Conservation (phyloP, 2,329 filamentous ascomycete species). For the Coniochaeta prunicola region DNA sequence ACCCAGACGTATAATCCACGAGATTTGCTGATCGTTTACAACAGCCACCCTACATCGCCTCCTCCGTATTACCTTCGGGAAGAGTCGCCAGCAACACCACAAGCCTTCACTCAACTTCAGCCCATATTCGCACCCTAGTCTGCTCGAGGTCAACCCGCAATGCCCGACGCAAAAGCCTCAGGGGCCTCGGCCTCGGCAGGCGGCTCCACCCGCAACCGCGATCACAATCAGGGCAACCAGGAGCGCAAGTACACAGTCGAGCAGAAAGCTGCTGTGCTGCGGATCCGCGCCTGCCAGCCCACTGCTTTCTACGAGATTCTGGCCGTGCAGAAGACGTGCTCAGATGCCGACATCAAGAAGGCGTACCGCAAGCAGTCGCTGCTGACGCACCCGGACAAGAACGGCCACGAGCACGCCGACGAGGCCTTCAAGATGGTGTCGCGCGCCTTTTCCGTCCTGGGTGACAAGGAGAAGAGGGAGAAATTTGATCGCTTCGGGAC, state of each 20-base stretch:
- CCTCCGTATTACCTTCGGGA: neutral
- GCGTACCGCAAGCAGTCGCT: conserved; percentile 92
- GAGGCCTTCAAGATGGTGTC: conserved; percentile 99
- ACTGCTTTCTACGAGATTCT: conserved; percentile 97
- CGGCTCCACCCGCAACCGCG: conserved; percentile 40
- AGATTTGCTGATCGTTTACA: neutral
- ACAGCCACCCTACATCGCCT: neutral
- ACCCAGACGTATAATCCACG: neutral
- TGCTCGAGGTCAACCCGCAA: conserved; percentile 12
- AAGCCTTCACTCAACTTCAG: neutral
- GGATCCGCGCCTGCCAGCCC: conserved; percentile 74
- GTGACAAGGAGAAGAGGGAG: conserved; percentile 85
- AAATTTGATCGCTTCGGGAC: conserved; percentile 85
- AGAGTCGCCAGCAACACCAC: neutral
- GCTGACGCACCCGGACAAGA: conserved; percentile 97
- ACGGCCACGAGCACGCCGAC: conserved; percentile 89
- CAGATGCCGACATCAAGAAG: conserved; percentile 89
- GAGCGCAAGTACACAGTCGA: conserved; percentile 76
- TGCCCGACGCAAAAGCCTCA: conserved; percentile 45
- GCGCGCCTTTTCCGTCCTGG: conserved; percentile 85
- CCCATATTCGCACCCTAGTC: neutral
- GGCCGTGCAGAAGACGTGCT: conserved; percentile 56
- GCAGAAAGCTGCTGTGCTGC: conserved; percentile 84
- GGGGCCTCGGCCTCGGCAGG: conserved; percentile 40
- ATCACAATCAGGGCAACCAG: conserved; percentile 71